phyloP scores from a whole-genome alignment of 2,329 filamentous ascomycete genomes.

The Ophidiomyces ophidiicola region DNA sequence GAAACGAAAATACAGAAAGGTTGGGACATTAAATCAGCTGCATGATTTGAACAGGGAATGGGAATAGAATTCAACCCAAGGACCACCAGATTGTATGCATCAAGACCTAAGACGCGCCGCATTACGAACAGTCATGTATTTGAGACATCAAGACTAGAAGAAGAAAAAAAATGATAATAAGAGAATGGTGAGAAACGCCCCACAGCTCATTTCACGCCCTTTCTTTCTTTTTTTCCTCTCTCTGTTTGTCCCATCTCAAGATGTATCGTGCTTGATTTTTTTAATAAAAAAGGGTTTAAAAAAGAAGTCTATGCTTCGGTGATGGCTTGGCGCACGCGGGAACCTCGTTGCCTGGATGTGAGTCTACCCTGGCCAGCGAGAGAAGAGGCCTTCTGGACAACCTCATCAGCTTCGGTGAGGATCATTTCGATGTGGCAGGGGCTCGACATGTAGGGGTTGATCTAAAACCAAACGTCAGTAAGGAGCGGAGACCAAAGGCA shows the following conservation, averaged over 20 bases:
- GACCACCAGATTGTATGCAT: constrained; percentile 10
- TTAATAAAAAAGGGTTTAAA: constrained; percentile 3
- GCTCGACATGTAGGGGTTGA: constrained; percentile 99
- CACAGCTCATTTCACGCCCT: constrained; percentile 10
- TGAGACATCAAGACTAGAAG: constrained; percentile 8
- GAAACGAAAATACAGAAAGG: no score
- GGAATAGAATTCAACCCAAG: constrained; percentile 6
- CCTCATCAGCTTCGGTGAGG: constrained; percentile 94
- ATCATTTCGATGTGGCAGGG: constrained; percentile 99
- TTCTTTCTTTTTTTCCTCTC: constrained; percentile 6
- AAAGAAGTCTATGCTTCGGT: constrained; percentile 39
- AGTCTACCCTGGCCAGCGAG: constrained; percentile 57
- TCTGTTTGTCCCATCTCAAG: constrained; percentile 4
- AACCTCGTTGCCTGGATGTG: constrained; percentile 82
- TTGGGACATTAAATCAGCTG: no score
- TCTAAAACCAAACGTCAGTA: constrained; percentile 43
- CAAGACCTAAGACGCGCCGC: constrained; percentile 12
- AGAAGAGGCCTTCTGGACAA: constrained; percentile 75
- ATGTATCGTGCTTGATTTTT: constrained; percentile 8
- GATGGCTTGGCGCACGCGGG: constrained; percentile 49
- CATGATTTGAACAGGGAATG: no score
- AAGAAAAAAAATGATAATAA: no score
- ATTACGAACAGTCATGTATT: constrained; percentile 12
- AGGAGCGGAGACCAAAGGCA: not conserved
- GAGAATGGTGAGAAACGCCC: constrained; percentile 10